A percentile compares a stretch with the other conserved stretches of the same genome.
phyloP scores from a whole-genome alignment of 768 basidiomycete species.

The Leccinum subtestaceum region DNA sequence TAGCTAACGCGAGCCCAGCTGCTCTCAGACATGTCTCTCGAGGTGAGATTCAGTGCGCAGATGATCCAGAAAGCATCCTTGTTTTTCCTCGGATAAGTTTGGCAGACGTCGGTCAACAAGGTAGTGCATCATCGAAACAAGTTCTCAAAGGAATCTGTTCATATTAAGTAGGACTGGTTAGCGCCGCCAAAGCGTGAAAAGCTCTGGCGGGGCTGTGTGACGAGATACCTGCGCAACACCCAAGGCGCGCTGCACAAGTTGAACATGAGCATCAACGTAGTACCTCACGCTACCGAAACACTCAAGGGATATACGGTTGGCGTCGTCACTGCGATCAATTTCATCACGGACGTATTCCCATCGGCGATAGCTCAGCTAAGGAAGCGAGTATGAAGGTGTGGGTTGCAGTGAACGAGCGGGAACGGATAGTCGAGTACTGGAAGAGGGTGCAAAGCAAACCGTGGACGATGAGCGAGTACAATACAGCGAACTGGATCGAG shows the following conservation, averaged over 20 bases:
- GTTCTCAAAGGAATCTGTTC: neutral
- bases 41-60: slow-evolving; percentile 13
- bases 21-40: slow-evolving; percentile 18
- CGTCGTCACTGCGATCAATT: slow-evolving; percentile 18
- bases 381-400: slow-evolving; percentile 18
- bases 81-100: slow-evolving; percentile 17
- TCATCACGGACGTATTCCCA: slow-evolving; percentile 24
- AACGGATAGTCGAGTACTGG: slow-evolving; percentile 18
- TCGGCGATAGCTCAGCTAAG: slow-evolving; percentile 9
- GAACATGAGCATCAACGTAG: slow-evolving; percentile 8
- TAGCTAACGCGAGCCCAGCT: slow-evolving; percentile 7
- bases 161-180: slow-evolving; percentile 21
- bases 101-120: slow-evolving; percentile 6
- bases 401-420: slow-evolving; percentile 16
- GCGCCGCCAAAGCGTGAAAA: slow-evolving; percentile 20
- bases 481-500: slow-evolving; percentile 23
- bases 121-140: slow-evolving; percentile 4
- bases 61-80: slow-evolving; percentile 27
- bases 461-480: slow-evolving; percentile 15
- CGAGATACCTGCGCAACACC: slow-evolving; percentile 23
- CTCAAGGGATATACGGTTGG: slow-evolving; percentile 18
- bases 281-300: slow-evolving; percentile 11
- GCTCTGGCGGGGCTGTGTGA: slow-evolving; percentile 17
- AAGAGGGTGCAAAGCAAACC: slow-evolving; percentile 3
- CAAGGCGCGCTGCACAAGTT: slow-evolving; percentile 17